Evolutionary conservation across 2,329 filamentous ascomycete genomes (phyloP).

Genomic region (Teratosphaeria zuluensis): DNA sequence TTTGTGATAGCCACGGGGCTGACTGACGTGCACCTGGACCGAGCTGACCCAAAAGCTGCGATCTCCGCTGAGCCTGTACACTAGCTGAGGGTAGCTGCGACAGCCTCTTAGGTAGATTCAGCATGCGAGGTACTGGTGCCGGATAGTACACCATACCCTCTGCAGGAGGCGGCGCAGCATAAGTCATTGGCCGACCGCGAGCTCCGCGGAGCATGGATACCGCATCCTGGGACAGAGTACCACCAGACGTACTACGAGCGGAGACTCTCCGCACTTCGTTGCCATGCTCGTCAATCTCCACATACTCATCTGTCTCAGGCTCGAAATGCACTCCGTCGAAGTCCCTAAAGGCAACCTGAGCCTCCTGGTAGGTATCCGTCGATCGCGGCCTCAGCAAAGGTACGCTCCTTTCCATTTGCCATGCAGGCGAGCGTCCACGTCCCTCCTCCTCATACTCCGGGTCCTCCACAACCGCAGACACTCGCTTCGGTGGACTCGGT

Average conservation of each 20-base stretch:
- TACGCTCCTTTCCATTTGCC: not conserved
- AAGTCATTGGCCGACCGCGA: conserved; percentile 43
- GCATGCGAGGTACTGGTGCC: conserved; percentile 83
- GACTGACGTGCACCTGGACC: conserved; percentile 45
- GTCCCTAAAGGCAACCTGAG: conserved; percentile 60
- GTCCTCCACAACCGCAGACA: not conserved
- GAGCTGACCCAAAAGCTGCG: conserved; percentile 52
- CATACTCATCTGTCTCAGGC: conserved; percentile 37
- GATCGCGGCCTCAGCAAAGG: conserved; percentile 35
- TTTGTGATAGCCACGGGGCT: conserved; percentile 35
- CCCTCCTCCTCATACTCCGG: not conserved
- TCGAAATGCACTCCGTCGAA: conserved; percentile 74
- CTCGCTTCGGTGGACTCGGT: conserved; percentile 12
- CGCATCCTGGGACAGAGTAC: conserved; percentile 16
- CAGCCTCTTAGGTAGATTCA: conserved; percentile 82
- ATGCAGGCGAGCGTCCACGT: not conserved
- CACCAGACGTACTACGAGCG: conserved; percentile 19
- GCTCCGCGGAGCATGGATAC: conserved; percentile 17
- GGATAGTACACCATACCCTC: conserved; percentile 91
- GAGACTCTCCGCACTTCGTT: conserved; percentile 24
- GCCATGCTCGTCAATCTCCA: conserved; percentile 23
- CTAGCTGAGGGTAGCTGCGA: conserved; percentile 60
- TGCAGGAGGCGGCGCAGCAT: conserved; percentile 49
- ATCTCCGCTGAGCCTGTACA: conserved; percentile 59
- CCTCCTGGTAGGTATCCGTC: conserved; percentile 55